A percentile compares a stretch with the other conserved stretches of the same genome.
Conservation (phyloP, 495 filamentous ascomycete species). For the Penicillium cosmopolitanum region DNA sequence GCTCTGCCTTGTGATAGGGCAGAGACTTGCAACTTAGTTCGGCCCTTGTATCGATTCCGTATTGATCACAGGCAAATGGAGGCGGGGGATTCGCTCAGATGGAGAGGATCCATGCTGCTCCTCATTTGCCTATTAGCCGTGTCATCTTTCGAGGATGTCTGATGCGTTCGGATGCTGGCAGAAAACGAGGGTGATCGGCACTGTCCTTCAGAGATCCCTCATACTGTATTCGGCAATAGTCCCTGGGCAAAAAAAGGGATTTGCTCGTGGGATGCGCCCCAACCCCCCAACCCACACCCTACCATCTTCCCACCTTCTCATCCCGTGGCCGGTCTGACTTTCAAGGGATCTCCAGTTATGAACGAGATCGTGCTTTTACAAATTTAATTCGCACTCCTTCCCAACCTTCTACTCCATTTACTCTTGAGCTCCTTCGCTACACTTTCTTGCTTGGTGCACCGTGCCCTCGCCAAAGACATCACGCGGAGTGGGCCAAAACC, state of each 20-base stretch:
- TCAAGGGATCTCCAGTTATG: conserved; percentile 18
- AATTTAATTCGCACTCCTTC: conserved; percentile 22
- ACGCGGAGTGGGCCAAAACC: conserved; percentile 24
- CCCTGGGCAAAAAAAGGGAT: conserved; percentile 8
- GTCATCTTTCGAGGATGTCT: conserved; percentile 26
- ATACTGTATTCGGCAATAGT: conserved; percentile 20
- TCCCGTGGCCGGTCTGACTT: conserved; percentile 1
- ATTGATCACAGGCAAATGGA: conserved; percentile 19
- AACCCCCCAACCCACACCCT: conserved; percentile 4
- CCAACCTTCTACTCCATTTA: conserved; percentile 3
- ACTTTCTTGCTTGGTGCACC: neutral
- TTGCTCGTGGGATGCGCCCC: conserved; percentile 13
- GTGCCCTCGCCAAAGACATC: conserved; percentile 12
- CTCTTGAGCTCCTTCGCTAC: neutral
- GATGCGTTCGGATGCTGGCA: conserved; percentile 24
- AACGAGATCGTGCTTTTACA: conserved; percentile 17
- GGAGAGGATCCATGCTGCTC: conserved; percentile 29
- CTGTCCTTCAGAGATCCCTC: conserved; percentile 21
- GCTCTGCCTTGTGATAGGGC: conserved; percentile 30
- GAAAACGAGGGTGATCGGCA: conserved; percentile 27
- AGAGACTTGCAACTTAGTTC: conserved; percentile 18
- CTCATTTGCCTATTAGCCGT: conserved; percentile 31
- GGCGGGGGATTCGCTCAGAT: conserved; percentile 26
- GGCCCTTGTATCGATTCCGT: conserved; percentile 35
- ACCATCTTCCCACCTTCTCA: neutral